Percentiles rank a stretch among this genome's conserved stretches.
phyloP scores from a whole-genome alignment of 768 basidiomycete genomes.

The Tubosaeta sp. region DNA sequence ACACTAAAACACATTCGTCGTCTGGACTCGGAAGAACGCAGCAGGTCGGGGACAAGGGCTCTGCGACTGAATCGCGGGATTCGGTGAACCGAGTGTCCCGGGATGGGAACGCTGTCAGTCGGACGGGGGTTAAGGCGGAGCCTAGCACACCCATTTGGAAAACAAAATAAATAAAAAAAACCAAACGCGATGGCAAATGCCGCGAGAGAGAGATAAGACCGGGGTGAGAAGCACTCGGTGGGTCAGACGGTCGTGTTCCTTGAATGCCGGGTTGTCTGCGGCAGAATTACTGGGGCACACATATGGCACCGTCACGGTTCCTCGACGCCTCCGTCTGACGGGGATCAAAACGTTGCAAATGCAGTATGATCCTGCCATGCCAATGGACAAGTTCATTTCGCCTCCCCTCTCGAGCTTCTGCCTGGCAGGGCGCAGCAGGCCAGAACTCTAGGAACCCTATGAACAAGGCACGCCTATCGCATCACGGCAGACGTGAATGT shows the following conservation, averaged over 20 bases:
- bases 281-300: no score
- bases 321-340: slow-evolving; percentile 7
- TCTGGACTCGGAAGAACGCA: neutral
- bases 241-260: slow-evolving; percentile 2
- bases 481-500: slow-evolving; percentile 9
- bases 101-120: neutral
- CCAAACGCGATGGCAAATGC: neutral
- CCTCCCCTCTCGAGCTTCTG: slow-evolving; percentile 10
- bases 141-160: neutral
- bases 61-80: slow-evolving; percentile 11
- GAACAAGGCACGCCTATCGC: slow-evolving; percentile 9
- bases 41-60: neutral
- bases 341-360: slow-evolving; percentile 18
- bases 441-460: slow-evolving; percentile 11
- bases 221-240: no score
- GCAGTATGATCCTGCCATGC: no score
- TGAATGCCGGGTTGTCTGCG: slow-evolving; percentile 12
- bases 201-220: slow-evolving; percentile 1
- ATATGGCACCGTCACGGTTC: neutral
- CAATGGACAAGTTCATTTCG: slow-evolving; percentile 20
- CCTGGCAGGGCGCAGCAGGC: slow-evolving; percentile 5
- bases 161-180: neutral
- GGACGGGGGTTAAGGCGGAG: neutral
- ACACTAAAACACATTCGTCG: neutral
- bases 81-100: slow-evolving; percentile 21